phyloP scores from a whole-genome alignment of 768 basidiomycete species.

The Austroboletus eburneus region DNA sequence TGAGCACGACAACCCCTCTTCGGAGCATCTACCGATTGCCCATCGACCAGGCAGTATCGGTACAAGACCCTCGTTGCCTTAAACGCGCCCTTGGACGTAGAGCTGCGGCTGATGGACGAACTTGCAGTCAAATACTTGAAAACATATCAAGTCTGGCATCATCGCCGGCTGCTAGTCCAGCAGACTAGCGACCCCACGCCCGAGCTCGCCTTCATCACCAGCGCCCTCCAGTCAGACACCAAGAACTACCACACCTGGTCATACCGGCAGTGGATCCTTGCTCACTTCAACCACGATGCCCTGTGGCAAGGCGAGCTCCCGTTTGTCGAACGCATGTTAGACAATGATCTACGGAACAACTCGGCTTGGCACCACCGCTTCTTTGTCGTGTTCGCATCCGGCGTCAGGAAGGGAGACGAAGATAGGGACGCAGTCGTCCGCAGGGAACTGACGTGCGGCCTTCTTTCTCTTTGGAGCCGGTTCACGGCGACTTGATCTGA shows the following conservation, averaged over 20 bases:
- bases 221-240: constrained; percentile 66
- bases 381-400: constrained; percentile 76
- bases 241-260: constrained; percentile 99
- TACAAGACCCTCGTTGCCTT: constrained; percentile 79
- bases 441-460: constrained; percentile 71
- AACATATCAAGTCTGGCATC: constrained; percentile 98
- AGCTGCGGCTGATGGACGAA: constrained; percentile 83
- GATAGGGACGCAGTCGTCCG: constrained; percentile 56
- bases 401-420: constrained; percentile 57
- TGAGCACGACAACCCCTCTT: constrained; percentile 32
- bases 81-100: constrained; percentile 62
- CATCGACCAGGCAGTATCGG: constrained; percentile 78
- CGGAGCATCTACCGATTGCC: neutral
- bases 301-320: constrained; percentile 74
- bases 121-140: constrained; percentile 83
- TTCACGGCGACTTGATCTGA: neutral
- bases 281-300: constrained; percentile 71
- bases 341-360: constrained; percentile 86
- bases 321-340: constrained; percentile 66
- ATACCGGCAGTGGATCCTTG: constrained; percentile 92
- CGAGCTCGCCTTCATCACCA: constrained; percentile 80
- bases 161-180: constrained; percentile 71
- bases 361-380: constrained; percentile 97
- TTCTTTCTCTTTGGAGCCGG: neutral
- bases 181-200: constrained; percentile 47